Percentiles rank a stretch among this genome's conserved stretches.
Evolutionary conservation across 1,284 basidiomycete genomes (phyloP).

Genomic region (Marasmius tenuissimus): DNA sequence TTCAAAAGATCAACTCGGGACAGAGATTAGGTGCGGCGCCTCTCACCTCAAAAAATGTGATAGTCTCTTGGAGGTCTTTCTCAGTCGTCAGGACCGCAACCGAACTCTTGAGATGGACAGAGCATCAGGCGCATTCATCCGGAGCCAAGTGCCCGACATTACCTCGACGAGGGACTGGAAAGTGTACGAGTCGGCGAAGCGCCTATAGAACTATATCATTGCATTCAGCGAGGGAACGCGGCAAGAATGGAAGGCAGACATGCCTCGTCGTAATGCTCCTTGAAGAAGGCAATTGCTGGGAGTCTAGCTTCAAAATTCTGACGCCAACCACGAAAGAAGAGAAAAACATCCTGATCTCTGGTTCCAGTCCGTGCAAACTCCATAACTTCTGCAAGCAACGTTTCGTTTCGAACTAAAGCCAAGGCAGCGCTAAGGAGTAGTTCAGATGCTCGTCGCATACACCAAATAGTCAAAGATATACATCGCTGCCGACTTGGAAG

Average conservation of each 20-base stretch:
- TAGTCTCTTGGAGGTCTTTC: slow-evolving; percentile 9
- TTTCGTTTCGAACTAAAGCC: slow-evolving; percentile 43
- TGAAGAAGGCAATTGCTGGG: slow-evolving; percentile 38
- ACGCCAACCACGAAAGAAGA: slow-evolving; percentile 48
- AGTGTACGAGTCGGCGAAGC: slow-evolving; percentile 7
- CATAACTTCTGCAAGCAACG: slow-evolving; percentile 58
- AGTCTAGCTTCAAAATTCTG: slow-evolving; percentile 45
- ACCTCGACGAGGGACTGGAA: slow-evolving; percentile 11
- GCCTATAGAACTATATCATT: slow-evolving; percentile 2
- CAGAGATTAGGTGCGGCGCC: background rate
- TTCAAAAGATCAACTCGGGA: background rate
- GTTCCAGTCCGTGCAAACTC: slow-evolving; percentile 54
- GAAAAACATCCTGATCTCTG: slow-evolving; percentile 66
- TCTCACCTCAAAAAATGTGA: slow-evolving; percentile 11
- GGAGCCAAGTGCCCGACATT: background rate
- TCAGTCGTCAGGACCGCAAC: slow-evolving; percentile 7
- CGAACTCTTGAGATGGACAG: background rate
- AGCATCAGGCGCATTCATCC: background rate
- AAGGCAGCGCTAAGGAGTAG: slow-evolving; percentile 33
- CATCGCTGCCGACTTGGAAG: slow-evolving; percentile 67
- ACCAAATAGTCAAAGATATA: background rate
- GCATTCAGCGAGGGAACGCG: background rate
- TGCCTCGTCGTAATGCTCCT: slow-evolving; percentile 61
- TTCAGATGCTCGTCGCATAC: too few relatives aligned
- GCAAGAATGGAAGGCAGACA: background rate